Evolutionary conservation across 768 basidiomycete species (phyloP), one percentile per base, ranked within the genome.

Genomic region (Polyporus arcularius): DNA sequence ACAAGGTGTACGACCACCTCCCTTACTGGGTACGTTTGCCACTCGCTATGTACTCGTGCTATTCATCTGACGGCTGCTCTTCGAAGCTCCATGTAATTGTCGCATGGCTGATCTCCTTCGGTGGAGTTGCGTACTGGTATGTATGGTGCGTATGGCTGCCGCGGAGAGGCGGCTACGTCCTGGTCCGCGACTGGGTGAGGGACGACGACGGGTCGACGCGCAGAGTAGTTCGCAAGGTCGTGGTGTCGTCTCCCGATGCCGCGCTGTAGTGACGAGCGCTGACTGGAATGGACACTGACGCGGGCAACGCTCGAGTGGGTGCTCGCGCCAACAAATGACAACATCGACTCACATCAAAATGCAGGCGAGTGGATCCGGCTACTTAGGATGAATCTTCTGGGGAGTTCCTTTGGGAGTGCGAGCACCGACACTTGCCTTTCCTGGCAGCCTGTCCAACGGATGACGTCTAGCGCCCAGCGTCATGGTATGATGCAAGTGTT

Each of bases 11-110:
- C 64, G 75, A 82, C 26, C 67, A 75, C 58, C 75, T 91, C 11
- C 87, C 88, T 4, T 91, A 90, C 65, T 90, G 85, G 79, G 89
- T 89, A 65, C 66, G 86, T 73, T 26, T 3, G 39, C 18, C 35
- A 30, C 14, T 12, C 35, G 12, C 10, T 26, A 10, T 8, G 49
- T 31, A 11, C 46, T 31, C 28, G 2, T 3, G 28, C 49, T 55
- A 16, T 50, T 46, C 31, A 3, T 10, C 21, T 26, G 32, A n/a
- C 1, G 15, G 15, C 35, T 15, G 48, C 9, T 16, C 10, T 12
- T 26, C 28, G 6, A 40, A 75, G 74, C 61, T 72, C 48, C 75
- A 76, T 52, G 72, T 70, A 18, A 64, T 72, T 30, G 71, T 70
- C 18, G 68, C 66, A 2, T 54, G 65, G 42, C 50, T 53, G 21